Percentiles rank a stretch among this genome's conserved stretches.
Evolutionary conservation across 1,139 yeast genomes (phyloP).

Genomic region (Wickerhamiella pararugosa): DNA sequence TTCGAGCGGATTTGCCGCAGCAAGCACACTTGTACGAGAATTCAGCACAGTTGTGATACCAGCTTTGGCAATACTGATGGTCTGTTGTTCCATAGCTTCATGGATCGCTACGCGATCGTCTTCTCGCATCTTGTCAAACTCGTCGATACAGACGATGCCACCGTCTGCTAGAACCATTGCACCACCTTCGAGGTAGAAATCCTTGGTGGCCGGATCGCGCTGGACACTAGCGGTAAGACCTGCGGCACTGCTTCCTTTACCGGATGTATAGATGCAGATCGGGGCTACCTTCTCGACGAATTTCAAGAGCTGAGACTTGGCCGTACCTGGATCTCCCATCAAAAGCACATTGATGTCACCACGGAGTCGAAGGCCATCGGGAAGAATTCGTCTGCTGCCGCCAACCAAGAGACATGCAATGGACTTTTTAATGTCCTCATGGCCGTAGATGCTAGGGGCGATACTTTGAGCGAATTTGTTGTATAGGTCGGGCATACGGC

Average conservation of each 20-base stretch:
- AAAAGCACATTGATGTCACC: slow-evolving; percentile 91
- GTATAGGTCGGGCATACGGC: slow-evolving; percentile 72
- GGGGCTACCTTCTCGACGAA: slow-evolving; percentile 94
- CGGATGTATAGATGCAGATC: slow-evolving; percentile 89
- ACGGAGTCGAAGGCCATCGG: slow-evolving; percentile 92
- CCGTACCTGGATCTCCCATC: slow-evolving; percentile 98
- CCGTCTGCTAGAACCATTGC: slow-evolving; percentile 99
- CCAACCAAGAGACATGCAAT: slow-evolving; percentile 87
- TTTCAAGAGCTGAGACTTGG: slow-evolving; percentile 87
- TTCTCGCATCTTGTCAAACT: slow-evolving; percentile 97
- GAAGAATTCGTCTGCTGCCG: slow-evolving; percentile 80
- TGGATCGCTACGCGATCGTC: slow-evolving; percentile 98
- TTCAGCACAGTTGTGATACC: slow-evolving; percentile 94
- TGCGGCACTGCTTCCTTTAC: slow-evolving; percentile 98
- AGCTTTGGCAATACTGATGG: slow-evolving; percentile 97
- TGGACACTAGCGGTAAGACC: slow-evolving; percentile 98
- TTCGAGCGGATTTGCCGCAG: slow-evolving; percentile 95
- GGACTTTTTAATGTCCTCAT: slow-evolving; percentile 81
- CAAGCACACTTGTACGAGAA: slow-evolving; percentile 89
- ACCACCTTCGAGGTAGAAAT: slow-evolving; percentile 94
- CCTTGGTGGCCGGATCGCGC: slow-evolving; percentile 75
- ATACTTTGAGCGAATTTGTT: slow-evolving; percentile 76
- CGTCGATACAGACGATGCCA: slow-evolving; percentile 98
- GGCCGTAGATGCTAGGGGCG: slow-evolving; percentile 95
- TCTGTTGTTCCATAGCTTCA: slow-evolving; percentile 99